Conservation (phyloP, 208 protist species). For the Trypanosoma vivax region DNA sequence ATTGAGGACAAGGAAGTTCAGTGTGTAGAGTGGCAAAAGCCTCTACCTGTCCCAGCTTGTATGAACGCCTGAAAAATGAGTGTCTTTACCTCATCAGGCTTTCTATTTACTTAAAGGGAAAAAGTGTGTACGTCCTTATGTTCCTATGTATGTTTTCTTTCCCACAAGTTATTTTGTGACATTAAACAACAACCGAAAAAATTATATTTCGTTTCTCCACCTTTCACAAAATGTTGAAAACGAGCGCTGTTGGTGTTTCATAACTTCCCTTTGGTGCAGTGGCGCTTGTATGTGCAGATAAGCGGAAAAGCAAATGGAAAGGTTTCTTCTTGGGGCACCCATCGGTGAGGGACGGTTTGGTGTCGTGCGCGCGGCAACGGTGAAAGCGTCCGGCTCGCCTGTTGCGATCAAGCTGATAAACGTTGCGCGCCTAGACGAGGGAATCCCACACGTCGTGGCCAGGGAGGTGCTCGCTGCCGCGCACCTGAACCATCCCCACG, state of each 20-base stretch:
- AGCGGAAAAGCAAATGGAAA: conserved; percentile 36
- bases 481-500: conserved; percentile 38
- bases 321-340: conserved; percentile 38
- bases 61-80: too few relatives aligned
- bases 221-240: too few relatives aligned
- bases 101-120: too few relatives aligned
- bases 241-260: too few relatives aligned
- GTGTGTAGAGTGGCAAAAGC: neutral
- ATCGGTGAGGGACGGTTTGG: conserved; percentile 83
- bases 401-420: conserved; percentile 76
- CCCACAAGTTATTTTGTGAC: too few relatives aligned
- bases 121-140: too few relatives aligned
- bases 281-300: neutral
- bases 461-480: conserved; percentile 60
- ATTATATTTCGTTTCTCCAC: too few relatives aligned
- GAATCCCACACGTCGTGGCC: conserved; percentile 75
- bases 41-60: too few relatives aligned
- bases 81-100: too few relatives aligned
- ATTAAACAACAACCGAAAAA: too few relatives aligned
- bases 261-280: neutral
- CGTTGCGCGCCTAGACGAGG: conserved; percentile 40
- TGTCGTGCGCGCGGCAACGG: conserved; percentile 40
- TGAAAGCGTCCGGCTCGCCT: conserved; percentile 38
- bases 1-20: conserved; percentile 10
- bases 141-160: too few relatives aligned